These are phyloP conservation scores for Peronosclerospora sorghi DNA, from an alignment of 352 stramenopile species.

Conservation along the genomic window DNA sequence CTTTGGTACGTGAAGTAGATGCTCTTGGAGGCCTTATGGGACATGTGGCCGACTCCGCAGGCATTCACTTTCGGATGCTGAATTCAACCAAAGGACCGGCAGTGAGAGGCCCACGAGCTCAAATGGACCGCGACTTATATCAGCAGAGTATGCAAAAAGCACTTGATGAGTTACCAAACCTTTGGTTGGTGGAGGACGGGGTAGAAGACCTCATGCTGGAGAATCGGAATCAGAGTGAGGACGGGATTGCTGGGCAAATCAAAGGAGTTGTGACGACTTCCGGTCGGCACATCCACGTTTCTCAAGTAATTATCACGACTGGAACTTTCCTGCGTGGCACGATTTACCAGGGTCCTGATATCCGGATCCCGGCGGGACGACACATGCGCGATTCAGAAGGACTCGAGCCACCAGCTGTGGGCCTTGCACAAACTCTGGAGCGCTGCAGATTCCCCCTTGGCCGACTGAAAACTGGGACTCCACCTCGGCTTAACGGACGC, in stretches of 20 bases:
- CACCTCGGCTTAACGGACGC: conserved; percentile 88
- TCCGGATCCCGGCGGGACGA: conserved; percentile 88
- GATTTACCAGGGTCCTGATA: conserved; percentile 89
- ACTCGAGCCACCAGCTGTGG: conserved; percentile 91
- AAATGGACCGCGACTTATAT: conserved; percentile 98
- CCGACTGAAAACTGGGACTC: conserved; percentile 95
- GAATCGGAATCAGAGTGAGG: conserved; percentile 3
- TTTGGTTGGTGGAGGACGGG: conserved; percentile 89
- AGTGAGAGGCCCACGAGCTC: conserved; percentile 83
- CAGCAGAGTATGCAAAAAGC: conserved; percentile 89
- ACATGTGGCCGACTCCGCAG: conserved; percentile 87
- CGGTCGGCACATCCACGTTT: conserved; percentile 35
- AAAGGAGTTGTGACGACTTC: conserved; percentile 54
- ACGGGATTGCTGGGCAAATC: conserved; percentile 34
- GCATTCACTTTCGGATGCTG: conserved; percentile 96
- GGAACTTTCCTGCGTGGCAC: conserved; percentile 96
- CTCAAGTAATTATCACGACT: conserved; percentile 92
- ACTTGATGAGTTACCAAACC: conserved; percentile 67
- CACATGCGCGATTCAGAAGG: conserved; percentile 81
- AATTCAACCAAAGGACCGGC: conserved; percentile 91
- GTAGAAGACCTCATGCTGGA: conserved; percentile 92
- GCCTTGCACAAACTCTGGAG: conserved; percentile 90
- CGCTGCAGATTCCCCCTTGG: conserved; percentile 87
- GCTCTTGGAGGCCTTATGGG: conserved; percentile 97
- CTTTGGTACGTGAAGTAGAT: conserved; percentile 97